Evolutionary conservation across 768 basidiomycete species (phyloP).

Genomic region (Auriscalpium vulgare): DNA sequence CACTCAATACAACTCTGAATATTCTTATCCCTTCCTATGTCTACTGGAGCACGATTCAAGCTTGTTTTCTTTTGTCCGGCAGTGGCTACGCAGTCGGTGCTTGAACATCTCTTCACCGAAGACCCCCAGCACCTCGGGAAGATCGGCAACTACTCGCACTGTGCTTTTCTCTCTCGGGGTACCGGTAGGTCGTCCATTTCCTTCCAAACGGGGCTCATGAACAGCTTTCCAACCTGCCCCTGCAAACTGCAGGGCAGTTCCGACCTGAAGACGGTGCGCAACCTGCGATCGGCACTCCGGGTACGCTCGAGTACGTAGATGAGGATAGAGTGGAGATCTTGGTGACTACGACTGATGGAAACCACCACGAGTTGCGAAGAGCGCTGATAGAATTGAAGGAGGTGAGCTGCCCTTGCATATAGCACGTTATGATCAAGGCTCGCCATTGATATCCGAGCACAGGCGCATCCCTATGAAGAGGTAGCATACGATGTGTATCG

Average conservation of each 20-base stretch:
- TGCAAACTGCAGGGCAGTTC: conserved; percentile 34
- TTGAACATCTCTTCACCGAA: conserved; percentile 39
- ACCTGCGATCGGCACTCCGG: conserved; percentile 36
- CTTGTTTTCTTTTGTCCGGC: conserved; percentile 46
- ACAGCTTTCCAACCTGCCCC: not conserved
- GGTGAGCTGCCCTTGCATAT: conserved; percentile 24
- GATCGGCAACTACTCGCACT: conserved; percentile 44
- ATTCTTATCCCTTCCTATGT: too few species aligned
- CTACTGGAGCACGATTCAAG: conserved; percentile 29
- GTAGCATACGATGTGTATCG: conserved; percentile 51
- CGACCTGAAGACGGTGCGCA: conserved; percentile 32
- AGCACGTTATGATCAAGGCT: not conserved
- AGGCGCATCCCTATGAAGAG: conserved; percentile 53
- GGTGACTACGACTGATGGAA: conserved; percentile 29
- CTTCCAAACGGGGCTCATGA: not conserved
- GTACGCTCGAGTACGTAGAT: conserved; percentile 39
- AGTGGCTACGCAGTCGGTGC: conserved; percentile 30
- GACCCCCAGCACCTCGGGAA: conserved; percentile 40
- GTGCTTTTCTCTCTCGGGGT: conserved; percentile 48
- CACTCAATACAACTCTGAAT: too few species aligned
- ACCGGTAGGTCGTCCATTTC: conserved; percentile 28
- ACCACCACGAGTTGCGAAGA: conserved; percentile 27
- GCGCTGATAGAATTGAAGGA: conserved; percentile 39
- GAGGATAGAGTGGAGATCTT: conserved; percentile 48
- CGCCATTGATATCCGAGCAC: not conserved